Evolutionary conservation across 1,284 basidiomycete species (phyloP), one percentile per base, ranked within the genome.

Genomic region (Pyrrhoderma lamaoense): DNA sequence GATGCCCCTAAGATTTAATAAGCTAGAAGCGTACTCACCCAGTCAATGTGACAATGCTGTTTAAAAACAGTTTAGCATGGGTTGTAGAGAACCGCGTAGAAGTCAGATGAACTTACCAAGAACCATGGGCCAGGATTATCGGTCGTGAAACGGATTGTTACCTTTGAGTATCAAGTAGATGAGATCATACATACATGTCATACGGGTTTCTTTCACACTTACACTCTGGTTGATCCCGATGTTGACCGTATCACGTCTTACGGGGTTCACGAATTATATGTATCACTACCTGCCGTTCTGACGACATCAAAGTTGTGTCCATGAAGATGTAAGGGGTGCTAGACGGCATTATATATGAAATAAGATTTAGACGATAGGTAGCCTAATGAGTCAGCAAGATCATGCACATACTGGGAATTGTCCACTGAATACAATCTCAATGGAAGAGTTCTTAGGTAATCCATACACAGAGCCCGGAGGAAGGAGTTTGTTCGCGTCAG

Each of bases 91-190:
- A 31, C 27, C 11, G 5, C 27, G 11, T 31, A 11, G 27, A 31
- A 31, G 27, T 31, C 11, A 5, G 27, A 31, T 5, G 11, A 31
- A 31, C 27, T 31, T 11, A 31, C 27, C 27, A 74, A 67, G 42
- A 71, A 68, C 70, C 70, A 73, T 14, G 74, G 60, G n/a, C 72
- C 72, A 11, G 67, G 60, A 44, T 69, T 67, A 48, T 69, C 63
- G 7, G 69, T 68, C 19, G 56, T 56, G 58, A 74, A 75, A 2
- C 72, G 65, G 47, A 67, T 57, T 1, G 60, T 63, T 3, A 62
- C 62, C 42, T 61, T 5, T 31, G 59, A 34, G 61, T 60, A 8
- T 55, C 56, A 1, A 45, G 49, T 16, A n/a, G n/a, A n/a, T n/a
- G n/a, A n/a, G n/a, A n/a, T n/a, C n/a, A n/a, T n/a, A n/a, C n/a